phyloP scores from a whole-genome alignment of 768 basidiomycete genomes.

The Calocybe cyanea region DNA sequence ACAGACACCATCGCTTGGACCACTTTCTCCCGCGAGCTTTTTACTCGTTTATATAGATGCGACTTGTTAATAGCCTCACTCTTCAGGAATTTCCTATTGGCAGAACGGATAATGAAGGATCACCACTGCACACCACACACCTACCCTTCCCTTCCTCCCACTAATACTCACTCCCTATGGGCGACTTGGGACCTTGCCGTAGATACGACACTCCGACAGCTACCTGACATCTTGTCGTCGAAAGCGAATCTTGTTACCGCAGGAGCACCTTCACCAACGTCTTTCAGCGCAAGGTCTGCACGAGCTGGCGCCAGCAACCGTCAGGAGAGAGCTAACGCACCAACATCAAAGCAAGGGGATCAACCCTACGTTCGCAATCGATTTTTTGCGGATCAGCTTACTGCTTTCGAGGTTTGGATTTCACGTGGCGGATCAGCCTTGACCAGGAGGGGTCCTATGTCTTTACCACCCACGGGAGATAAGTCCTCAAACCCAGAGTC shows the following conservation, averaged over 20 bases:
- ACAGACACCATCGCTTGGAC: slow-evolving; percentile 99
- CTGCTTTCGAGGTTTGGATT: slow-evolving; percentile 98
- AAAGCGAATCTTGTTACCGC: slow-evolving; percentile 22
- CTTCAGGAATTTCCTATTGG: slow-evolving; percentile 95
- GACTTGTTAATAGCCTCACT: slow-evolving; percentile 94
- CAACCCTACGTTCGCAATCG: slow-evolving; percentile 75
- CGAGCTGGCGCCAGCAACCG: slow-evolving; percentile 29
- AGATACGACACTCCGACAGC: slow-evolving; percentile 87
- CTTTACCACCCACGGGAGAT: slow-evolving; percentile 52
- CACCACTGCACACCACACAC: slow-evolving; percentile 97
- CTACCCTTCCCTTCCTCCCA: slow-evolving; percentile 84
- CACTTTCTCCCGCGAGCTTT: slow-evolving; percentile 88
- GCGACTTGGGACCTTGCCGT: slow-evolving; percentile 97
- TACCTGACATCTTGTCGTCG: slow-evolving; percentile 74
- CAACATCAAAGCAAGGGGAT: slow-evolving; percentile 26
- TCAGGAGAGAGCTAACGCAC: slow-evolving; percentile 17
- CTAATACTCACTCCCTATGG: slow-evolving; percentile 97
- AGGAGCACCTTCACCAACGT: slow-evolving; percentile 20
- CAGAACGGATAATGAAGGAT: slow-evolving; percentile 96
- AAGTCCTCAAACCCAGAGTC: slow-evolving; percentile 16
- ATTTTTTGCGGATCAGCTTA: slow-evolving; percentile 95
- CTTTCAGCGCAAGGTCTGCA: slow-evolving; percentile 34
- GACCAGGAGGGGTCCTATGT: slow-evolving; percentile 71
- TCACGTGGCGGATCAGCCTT: slow-evolving; percentile 86
- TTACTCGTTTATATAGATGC: slow-evolving; percentile 90